Conservation (phyloP, 768 basidiomycete species). For the Russula olivacea region DNA sequence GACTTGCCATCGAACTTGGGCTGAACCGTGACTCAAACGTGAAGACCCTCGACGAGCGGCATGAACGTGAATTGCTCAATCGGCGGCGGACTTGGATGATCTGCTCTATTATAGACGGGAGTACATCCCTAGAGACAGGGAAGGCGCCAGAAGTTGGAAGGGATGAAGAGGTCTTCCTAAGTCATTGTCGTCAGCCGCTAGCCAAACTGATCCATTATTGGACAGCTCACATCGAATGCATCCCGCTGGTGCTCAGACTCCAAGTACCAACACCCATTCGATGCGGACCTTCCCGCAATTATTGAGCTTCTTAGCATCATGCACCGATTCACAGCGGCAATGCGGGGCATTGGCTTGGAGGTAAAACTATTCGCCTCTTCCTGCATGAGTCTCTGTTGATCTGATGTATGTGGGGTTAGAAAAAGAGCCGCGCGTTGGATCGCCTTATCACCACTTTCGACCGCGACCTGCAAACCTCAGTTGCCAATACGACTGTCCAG, state of each 20-base stretch:
- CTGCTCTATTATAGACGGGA: slow-evolving; percentile 70
- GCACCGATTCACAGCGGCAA: slow-evolving; percentile 28
- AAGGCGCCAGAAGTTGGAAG: slow-evolving; percentile 61
- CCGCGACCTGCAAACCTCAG: slow-evolving; percentile 9
- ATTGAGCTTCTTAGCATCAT: slow-evolving; percentile 33
- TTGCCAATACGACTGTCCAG: slow-evolving; percentile 17
- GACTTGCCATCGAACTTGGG: slow-evolving; percentile 69
- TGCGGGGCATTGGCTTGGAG: neutral
- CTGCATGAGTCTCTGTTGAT: neutral
- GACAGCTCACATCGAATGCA: slow-evolving; percentile 33
- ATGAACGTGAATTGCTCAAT: slow-evolving; percentile 61
- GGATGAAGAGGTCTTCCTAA: slow-evolving; percentile 50
- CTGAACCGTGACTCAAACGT: slow-evolving; percentile 48
- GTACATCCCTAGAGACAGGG: slow-evolving; percentile 69
- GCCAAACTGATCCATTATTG: slow-evolving; percentile 30
- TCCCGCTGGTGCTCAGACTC: slow-evolving; percentile 27
- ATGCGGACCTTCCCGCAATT: slow-evolving; percentile 30
- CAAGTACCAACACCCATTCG: slow-evolving; percentile 29
- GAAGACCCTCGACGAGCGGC: slow-evolving; percentile 42
- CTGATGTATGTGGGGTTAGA: neutral
- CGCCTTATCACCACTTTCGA: slow-evolving; percentile 13
- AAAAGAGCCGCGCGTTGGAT: slow-evolving; percentile 16
- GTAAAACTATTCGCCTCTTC: neutral
- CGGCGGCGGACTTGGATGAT: slow-evolving; percentile 70
- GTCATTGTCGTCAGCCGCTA: slow-evolving; percentile 28